Conservation (phyloP, 2,329 filamentous ascomycete species). For the Catunica adiposa region DNA sequence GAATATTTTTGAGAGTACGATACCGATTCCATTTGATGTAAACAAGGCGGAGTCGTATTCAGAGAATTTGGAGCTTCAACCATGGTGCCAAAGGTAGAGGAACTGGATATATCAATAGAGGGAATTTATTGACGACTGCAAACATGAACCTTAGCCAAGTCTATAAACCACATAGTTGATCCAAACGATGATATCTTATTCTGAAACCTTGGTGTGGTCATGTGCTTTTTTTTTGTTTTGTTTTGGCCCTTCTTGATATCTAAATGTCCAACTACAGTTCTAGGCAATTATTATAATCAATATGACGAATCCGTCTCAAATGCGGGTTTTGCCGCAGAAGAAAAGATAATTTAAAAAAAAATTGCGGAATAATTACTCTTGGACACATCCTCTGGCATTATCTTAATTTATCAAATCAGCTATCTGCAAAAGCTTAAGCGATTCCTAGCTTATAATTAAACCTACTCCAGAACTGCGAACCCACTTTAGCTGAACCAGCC, state of each 20-base stretch:
- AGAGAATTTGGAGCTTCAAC: not conserved
- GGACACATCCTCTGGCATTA: no score
- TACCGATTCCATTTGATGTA: constrained; percentile 9
- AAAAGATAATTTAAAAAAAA: no score
- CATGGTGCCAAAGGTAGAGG: constrained; percentile 8
- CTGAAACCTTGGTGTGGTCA: no score
- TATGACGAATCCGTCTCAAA: not conserved
- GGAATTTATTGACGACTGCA: no score
- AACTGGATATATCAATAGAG: not conserved
- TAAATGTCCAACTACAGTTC: not conserved
- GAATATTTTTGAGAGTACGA: constrained; percentile 3
- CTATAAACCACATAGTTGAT: no score
- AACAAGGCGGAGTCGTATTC: constrained; percentile 1
- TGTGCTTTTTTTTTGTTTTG: no score
- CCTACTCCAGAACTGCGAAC: not conserved
- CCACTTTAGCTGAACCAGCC: not conserved
- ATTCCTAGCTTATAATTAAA: not conserved
- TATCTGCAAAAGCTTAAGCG: no score
- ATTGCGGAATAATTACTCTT: no score
- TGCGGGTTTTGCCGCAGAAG: not conserved
- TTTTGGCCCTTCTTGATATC: no score
- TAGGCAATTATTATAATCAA: not conserved
- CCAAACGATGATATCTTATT: no score
- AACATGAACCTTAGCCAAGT: no score
- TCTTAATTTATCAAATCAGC: no score